Conservation (phyloP, 2,329 filamentous ascomycete genomes). For the Cladophialophora chaetospira region DNA sequence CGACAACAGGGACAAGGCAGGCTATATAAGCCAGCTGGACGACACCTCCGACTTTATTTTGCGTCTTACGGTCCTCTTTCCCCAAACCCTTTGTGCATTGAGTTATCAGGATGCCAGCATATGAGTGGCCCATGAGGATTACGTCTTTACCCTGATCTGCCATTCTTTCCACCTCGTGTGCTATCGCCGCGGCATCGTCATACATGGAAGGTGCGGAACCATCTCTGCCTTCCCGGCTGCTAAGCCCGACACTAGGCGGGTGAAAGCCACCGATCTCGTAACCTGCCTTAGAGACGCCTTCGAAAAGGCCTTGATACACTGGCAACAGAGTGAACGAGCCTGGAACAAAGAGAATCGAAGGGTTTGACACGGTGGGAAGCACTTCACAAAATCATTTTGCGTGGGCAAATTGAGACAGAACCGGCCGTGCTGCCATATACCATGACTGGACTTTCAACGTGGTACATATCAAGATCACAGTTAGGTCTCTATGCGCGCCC, state of each 20-base stretch:
- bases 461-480: no score
- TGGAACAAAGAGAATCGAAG: slow-evolving; percentile 9
- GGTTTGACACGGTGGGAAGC: slow-evolving; percentile 7
- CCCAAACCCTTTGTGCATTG: slow-evolving; percentile 34
- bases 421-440: no score
- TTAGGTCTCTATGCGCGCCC: no score
- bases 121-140: slow-evolving; percentile 38
- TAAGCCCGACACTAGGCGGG: slow-evolving; percentile 8
- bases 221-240: slow-evolving; percentile 26
- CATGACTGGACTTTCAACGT: no score
- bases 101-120: slow-evolving; percentile 36
- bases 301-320: slow-evolving; percentile 10
- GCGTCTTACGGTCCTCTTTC: slow-evolving; percentile 34
- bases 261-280: slow-evolving; percentile 8
- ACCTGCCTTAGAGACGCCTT: neutral
- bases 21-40: slow-evolving; percentile 39
- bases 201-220: slow-evolving; percentile 34
- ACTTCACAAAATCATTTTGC: no score
- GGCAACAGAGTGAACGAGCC: slow-evolving; percentile 11
- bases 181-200: slow-evolving; percentile 39
- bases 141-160: slow-evolving; percentile 35
- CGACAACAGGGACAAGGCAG: slow-evolving; percentile 39
- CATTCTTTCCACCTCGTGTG: slow-evolving; percentile 15
- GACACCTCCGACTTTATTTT: slow-evolving; percentile 39
- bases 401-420: no score